Base-by-base conservation (phyloP, 345 rosid species). In the Arabidopsis arenosa region DNA sequence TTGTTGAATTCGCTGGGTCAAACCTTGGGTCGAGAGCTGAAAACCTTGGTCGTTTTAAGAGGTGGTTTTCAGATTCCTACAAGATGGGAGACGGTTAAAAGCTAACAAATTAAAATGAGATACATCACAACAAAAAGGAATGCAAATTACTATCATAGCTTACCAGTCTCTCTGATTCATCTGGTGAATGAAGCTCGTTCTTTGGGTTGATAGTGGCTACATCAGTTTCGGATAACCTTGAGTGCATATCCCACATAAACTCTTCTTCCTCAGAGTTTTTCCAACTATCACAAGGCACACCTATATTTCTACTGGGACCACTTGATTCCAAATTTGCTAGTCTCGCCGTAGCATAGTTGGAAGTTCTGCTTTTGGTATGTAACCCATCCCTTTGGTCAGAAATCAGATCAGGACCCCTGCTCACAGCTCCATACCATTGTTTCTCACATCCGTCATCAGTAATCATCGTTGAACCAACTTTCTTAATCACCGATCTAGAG, bases 201-300 rank as follows among this genome's bases (percentile, higher is more conserved):
- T 84, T 85, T 13, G 85, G 66, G 79, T 76, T 79, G 68, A 83
- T 64, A 73, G 55, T 77, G 66, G 81, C 68, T 54, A 79, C 79
- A 70, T 85, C 88, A n/a, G 85, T 85, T 75, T 87, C 90, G 11
- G 88, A 79, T 65, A 85, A 73, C 74, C 93, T 85, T 62, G 97
- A 84, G 68, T 87, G 93, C 86, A 87, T 86, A 13, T 95, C 99
- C 99, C 99, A 95, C 88, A 88, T 83, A 79, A 88, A 95, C 81
- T 95, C 97, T 77, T 95, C 98, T 81, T 95, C 98, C 85, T 92
- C 98, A 4, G 96, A 90, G 78, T 90, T 90, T 76, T 90, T 92
- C 97, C 97, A 92, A 90, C 87, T 90, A 74, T 77, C 79, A 63
- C 18, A 71, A 63, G 96, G 80, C 70, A 83, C 77, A 28, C 85